Evolutionary conservation across 345 rosid species (phyloP), one percentile per base, ranked within the genome.

Genomic region (Moringa oleifera): DNA sequence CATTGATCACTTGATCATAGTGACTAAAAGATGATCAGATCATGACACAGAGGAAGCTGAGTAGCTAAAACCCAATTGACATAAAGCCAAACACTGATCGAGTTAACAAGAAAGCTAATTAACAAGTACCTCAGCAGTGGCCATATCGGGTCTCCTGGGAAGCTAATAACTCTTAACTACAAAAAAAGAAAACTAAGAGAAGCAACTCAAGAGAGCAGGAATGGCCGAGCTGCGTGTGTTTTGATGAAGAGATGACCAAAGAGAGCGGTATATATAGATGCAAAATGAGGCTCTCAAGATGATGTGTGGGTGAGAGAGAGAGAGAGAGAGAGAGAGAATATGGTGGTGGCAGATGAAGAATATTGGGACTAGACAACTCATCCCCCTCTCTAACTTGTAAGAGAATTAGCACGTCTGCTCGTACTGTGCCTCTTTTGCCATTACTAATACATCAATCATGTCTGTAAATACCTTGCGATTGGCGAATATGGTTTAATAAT

Each of bases 121-220:
- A n/a, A n/a, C 21, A 28, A 59, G 23, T 61, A 68, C 91, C 88
- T 86, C 83, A 33, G 25, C 91, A 54, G 83, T 71, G 68, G 91
- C 91, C 91, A 86, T 75, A 28, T 73, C 36, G 65, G 47, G 65
- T 55, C 20, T 57, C 17, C 10, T 21, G 54, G 51, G 58, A 55
- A 36, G n/a, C 19, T 24, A 1, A 18, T 51, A 23, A 59, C 11
- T 28, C 8, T 28, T 8, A 28, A 28, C 33, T 28, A 28, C 33
- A 28, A 11, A 33, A 11, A 33, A 41, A 41, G 47, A 41, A 41
- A 1, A 4, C 12, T 41, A 17, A 23, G 28, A 33, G 11, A 50
- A 20, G 3, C 24, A 57, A n/a, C n/a, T 13, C 18, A 33, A 23
- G 55, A 19, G 25, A 61, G 57, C 17, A 64, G 23, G 16, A 52